Conservation (phyloP, 352 stramenopile species). For the Pythium rishiriense region DNA sequence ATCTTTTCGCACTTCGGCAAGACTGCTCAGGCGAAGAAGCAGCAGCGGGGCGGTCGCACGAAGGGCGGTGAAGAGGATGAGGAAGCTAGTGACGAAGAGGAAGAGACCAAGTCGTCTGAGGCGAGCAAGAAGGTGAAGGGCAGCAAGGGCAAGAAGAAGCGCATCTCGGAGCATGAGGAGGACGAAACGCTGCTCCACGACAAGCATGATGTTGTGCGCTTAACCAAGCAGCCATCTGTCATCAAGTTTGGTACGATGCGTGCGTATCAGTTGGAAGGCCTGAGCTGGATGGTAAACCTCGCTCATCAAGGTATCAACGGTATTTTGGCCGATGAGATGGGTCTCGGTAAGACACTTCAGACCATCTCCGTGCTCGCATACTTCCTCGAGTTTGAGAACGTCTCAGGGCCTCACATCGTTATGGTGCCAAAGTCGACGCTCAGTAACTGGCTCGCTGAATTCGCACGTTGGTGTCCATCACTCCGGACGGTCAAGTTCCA, state of each 20-base stretch:
- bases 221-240: slow-evolving; percentile 90
- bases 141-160: slow-evolving; percentile 78
- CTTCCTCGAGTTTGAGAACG: slow-evolving; percentile 82
- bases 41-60: slow-evolving; percentile 15
- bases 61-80: slow-evolving; percentile 54
- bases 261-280: slow-evolving; percentile 97
- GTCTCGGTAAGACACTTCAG: slow-evolving; percentile 97
- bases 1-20: slow-evolving; percentile 98
- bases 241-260: slow-evolving; percentile 95
- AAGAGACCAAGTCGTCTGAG: slow-evolving; percentile 61
- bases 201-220: slow-evolving; percentile 88
- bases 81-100: slow-evolving; percentile 60
- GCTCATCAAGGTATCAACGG: slow-evolving; percentile 99
- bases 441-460: slow-evolving; percentile 94
- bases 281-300: slow-evolving; percentile 99
- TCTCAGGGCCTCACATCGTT: slow-evolving; percentile 91
- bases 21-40: slow-evolving; percentile 45
- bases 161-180: slow-evolving; percentile 82
- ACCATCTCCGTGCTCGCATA: slow-evolving; percentile 89
- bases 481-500: slow-evolving; percentile 94
- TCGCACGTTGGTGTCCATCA: slow-evolving; percentile 90
- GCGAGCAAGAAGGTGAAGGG: slow-evolving; percentile 33
- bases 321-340: slow-evolving; percentile 98
- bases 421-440: slow-evolving; percentile 94
- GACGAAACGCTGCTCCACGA: slow-evolving; percentile 75